These are phyloP conservation scores for Dactylella cylindrospora DNA, from an alignment of 2,329 filamentous ascomycete genomes.

Conservation along the genomic window DNA sequence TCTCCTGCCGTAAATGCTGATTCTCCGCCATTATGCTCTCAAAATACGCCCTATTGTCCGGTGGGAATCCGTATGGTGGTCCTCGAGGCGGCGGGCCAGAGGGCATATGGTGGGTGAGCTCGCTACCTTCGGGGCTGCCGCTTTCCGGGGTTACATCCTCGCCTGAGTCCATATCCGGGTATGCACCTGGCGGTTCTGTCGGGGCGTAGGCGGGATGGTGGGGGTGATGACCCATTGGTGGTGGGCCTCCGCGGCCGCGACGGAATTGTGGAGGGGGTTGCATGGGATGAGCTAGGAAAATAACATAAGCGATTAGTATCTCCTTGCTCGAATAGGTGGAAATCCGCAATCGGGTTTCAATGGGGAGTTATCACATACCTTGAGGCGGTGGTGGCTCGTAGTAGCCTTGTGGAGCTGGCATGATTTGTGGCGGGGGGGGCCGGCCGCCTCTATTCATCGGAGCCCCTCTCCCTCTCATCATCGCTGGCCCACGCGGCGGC, in stretches of 20 bases:
- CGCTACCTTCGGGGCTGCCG: constrained; percentile 38
- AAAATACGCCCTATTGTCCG: constrained; percentile 9
- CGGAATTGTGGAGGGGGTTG: constrained; percentile 14
- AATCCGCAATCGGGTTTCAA: background rate
- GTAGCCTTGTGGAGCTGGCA: constrained; percentile 39
- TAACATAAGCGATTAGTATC: too few relatives aligned
- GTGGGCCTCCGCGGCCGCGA: constrained; percentile 15
- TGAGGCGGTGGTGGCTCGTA: constrained; percentile 20
- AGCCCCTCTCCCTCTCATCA: constrained; percentile 18
- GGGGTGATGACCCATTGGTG: constrained; percentile 32
- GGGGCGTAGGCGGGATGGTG: constrained; percentile 32
- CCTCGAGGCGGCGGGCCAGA: constrained; percentile 10
- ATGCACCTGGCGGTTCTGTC: constrained; percentile 26
- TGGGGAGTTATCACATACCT: constrained; percentile 20
- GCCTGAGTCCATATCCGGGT: constrained; percentile 35
- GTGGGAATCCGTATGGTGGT: background rate
- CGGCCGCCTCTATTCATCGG: constrained; percentile 17
- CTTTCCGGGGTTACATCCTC: constrained; percentile 38
- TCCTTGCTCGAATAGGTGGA: too few relatives aligned
- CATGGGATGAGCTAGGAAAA: constrained; percentile 20
- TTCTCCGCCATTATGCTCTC: constrained; percentile 30
- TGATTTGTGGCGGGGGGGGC: constrained; percentile 33
- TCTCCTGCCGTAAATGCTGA: constrained; percentile 20
- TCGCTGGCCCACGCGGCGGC: constrained; percentile 17
- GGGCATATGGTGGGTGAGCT: constrained; percentile 13